Percentiles rank a stretch among this genome's conserved stretches.
Conservation (phyloP, 2,329 filamentous ascomycete genomes). For the Calonectria pseudoreteaudii region DNA sequence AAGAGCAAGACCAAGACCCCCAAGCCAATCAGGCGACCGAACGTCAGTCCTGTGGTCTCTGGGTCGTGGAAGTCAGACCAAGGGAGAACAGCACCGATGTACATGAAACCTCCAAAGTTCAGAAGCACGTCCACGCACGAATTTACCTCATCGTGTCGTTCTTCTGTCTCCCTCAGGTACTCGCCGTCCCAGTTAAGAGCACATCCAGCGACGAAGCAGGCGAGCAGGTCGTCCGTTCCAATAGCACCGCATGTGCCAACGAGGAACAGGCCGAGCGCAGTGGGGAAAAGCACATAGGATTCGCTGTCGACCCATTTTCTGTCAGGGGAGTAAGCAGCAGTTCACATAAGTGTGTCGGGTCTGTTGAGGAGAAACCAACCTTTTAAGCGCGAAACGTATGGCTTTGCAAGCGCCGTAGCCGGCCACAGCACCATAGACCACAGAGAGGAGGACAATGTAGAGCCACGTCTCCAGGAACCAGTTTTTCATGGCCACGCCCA, state of each 20-base stretch:
- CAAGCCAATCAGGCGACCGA: slow-evolving; percentile 60
- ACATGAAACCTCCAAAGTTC: slow-evolving; percentile 71
- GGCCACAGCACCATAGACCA: slow-evolving; percentile 63
- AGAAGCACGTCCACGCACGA: slow-evolving; percentile 69
- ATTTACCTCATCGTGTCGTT: slow-evolving; percentile 70
- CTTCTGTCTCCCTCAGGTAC: slow-evolving; percentile 65
- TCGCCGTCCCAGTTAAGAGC: slow-evolving; percentile 71
- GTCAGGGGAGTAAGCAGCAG: too few species aligned
- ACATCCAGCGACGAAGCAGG: slow-evolving; percentile 71
- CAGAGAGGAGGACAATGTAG: slow-evolving; percentile 67
- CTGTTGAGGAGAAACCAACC: slow-evolving; percentile 27
- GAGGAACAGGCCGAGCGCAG: slow-evolving; percentile 65
- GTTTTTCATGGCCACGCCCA: slow-evolving; percentile 63
- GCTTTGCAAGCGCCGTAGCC: slow-evolving; percentile 61
- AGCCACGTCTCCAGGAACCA: slow-evolving; percentile 72
- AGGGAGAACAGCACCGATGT: slow-evolving; percentile 66
- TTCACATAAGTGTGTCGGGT: too few species aligned
- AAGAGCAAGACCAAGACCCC: slow-evolving; percentile 64
- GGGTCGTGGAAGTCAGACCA: slow-evolving; percentile 66
- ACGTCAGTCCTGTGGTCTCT: slow-evolving; percentile 63
- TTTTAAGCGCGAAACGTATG: slow-evolving; percentile 56
- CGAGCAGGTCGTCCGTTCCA: slow-evolving; percentile 70
- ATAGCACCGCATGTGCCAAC: slow-evolving; percentile 67
- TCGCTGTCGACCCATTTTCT: slow-evolving; percentile 67
- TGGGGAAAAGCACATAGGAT: slow-evolving; percentile 63